Conservation (phyloP, 2,329 filamentous ascomycete genomes). For the Botrytis pseudocinerea region DNA sequence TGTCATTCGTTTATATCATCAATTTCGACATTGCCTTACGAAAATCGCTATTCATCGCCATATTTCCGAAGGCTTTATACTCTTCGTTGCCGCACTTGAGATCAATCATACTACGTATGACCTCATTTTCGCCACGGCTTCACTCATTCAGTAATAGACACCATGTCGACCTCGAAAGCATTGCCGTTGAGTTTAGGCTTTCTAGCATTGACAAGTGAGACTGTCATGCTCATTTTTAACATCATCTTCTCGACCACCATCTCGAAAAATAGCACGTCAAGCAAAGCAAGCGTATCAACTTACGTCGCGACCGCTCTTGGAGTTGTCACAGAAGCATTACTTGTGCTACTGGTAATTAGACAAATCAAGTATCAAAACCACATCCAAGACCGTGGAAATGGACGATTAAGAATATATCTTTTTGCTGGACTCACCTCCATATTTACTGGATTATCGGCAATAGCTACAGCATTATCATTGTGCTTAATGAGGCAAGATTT, state of each 20-base stretch:
- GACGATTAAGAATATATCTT: slow-evolving; percentile 36
- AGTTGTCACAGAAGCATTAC: slow-evolving; percentile 31
- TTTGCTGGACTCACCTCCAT: slow-evolving; percentile 35
- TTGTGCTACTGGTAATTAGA: slow-evolving; percentile 33
- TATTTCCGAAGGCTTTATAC: background rate
- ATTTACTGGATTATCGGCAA: slow-evolving; percentile 34
- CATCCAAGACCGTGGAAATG: slow-evolving; percentile 35
- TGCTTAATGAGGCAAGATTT: slow-evolving; percentile 32
- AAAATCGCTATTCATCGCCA: background rate
- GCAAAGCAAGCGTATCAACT: slow-evolving; percentile 28
- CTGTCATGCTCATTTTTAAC: slow-evolving; percentile 37
- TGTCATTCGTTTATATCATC: slow-evolving; percentile 9
- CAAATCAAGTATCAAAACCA: slow-evolving; percentile 38
- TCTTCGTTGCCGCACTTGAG: background rate
- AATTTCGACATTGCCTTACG: background rate
- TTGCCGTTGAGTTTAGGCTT: slow-evolving; percentile 36
- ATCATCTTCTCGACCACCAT: slow-evolving; percentile 37
- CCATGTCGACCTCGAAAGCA: slow-evolving; percentile 32
- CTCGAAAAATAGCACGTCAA: slow-evolving; percentile 25
- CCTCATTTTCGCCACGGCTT: slow-evolving; percentile 5
- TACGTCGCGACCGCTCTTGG: slow-evolving; percentile 36
- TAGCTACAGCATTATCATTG: slow-evolving; percentile 34
- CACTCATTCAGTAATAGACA: slow-evolving; percentile 17
- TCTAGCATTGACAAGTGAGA: slow-evolving; percentile 36
- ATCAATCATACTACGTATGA: slow-evolving; percentile 14